Evolutionary conservation across 2,329 filamentous ascomycete genomes (phyloP).

Genomic region (Seiridium cupressi): DNA sequence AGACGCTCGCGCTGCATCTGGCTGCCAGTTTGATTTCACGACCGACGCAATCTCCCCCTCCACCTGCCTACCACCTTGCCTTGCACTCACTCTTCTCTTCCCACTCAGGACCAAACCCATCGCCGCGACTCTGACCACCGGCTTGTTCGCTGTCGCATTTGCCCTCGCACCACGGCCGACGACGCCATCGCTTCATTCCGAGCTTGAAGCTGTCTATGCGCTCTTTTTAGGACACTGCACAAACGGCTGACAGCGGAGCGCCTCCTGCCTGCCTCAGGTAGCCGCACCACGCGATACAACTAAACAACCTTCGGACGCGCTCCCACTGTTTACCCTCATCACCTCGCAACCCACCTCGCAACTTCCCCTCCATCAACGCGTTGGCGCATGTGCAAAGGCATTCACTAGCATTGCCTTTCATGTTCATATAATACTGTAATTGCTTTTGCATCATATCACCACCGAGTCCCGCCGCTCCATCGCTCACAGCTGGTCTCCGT

Average conservation of each 20-base stretch:
- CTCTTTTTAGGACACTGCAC: not conserved
- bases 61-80: not conserved
- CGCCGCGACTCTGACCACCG: not conserved
- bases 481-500: constrained; percentile 15
- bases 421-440: constrained; percentile 2
- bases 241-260: not conserved
- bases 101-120: not conserved
- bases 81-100: not conserved
- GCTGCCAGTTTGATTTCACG: not conserved
- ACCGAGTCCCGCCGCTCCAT: constrained; percentile 7
- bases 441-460: not conserved
- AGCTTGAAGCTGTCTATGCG: not conserved
- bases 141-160: not conserved
- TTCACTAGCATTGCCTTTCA: constrained; percentile 11
- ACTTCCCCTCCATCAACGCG: constrained; percentile 4
- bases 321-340: constrained; percentile 7
- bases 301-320: constrained; percentile 3
- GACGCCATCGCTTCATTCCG: not conserved
- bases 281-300: constrained; percentile 3
- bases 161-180: not conserved
- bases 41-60: not conserved
- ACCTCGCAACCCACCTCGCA: not conserved
- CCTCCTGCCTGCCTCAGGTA: not conserved
- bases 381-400: not conserved
- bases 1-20: not conserved